Base-by-base conservation (phyloP, 225 moss, liverwort and hornwort species). In the Climacium dendroides region DNA sequence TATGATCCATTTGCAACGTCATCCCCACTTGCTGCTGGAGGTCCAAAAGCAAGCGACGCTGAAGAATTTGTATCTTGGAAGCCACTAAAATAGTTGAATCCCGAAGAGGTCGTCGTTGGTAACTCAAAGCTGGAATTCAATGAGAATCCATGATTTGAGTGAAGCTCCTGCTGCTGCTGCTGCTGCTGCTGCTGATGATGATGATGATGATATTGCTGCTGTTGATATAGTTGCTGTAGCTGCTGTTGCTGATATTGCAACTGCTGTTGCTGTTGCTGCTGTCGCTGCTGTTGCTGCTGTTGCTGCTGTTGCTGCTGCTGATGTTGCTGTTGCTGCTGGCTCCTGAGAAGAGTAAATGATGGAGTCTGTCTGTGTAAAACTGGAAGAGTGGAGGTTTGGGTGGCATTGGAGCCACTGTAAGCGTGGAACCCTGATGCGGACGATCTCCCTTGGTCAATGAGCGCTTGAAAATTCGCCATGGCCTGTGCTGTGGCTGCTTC, bases 401-500 rank as follows among this genome's bases (percentile, higher is more conserved):
- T 19, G 8, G 41, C 79, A 66, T 61, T 83, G 47, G 67, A 25
- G 60, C 74, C 52, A 13, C 62, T 86, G 82, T 83, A 70, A 41
- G 86, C 80, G 17, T 90, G 90, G 23, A 84, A 88, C 25, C 58
- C 75, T n/a, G 83, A 63, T 28, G 87, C 30, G 37, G 65, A 71
- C 32, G 85, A 85, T 41, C 87, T 64, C 62, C 78, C 52, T 82
- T 87, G 87, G n/a, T 87, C 83, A 9, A 88, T 64, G 12, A 71
- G 57, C 58, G 86, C 88, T 77, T 88, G 90, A 25, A 90, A 88
- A 84, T 86, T 90, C 5, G 86, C 86, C 80, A 92, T 76, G n/a
- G 91, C 91, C 76, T 88, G 90, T 2, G 90, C 91, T 6, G 91
- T 86, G 75, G 88, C 86, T 9, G 75, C 90, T 28, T 83, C 88